These are phyloP conservation scores for Termitomyces sp. DNA, from an alignment of 768 basidiomycete genomes.

Conservation along the genomic window DNA sequence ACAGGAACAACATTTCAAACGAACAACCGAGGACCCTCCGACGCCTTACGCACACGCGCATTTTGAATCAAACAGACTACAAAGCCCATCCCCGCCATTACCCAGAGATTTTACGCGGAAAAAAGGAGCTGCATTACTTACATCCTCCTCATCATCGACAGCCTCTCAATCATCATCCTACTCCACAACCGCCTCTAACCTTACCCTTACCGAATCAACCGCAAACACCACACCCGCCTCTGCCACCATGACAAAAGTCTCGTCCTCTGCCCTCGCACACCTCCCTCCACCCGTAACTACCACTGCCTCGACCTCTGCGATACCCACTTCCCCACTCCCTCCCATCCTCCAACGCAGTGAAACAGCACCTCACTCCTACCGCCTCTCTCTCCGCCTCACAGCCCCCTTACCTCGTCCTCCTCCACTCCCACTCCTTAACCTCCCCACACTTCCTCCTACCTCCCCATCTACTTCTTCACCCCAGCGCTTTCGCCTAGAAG, in stretches of 20 bases:
- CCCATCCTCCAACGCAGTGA: constrained; percentile 10
- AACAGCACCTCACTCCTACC: constrained; percentile 8
- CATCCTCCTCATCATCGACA: background rate
- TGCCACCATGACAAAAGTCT: background rate
- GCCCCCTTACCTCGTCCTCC: constrained; percentile 22
- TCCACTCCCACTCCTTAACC: constrained; percentile 36
- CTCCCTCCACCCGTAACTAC: background rate
- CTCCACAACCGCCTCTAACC: background rate
- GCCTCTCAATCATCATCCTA: background rate
- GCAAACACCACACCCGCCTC: constrained; percentile 2
- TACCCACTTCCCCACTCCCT: background rate
- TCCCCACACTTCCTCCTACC: constrained; percentile 42
- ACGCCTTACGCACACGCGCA: background rate
- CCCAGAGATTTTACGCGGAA: background rate
- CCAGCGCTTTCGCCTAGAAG: constrained; percentile 32
- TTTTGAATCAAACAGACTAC: background rate
- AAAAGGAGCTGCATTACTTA: background rate
- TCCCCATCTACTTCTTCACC: constrained; percentile 1
- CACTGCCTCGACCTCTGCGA: background rate
- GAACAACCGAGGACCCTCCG: background rate
- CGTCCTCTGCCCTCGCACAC: background rate
- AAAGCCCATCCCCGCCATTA: constrained; percentile 1
- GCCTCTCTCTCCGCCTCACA: constrained; percentile 13
- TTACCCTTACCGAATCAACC: background rate
- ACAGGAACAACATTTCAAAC: background rate